Evolutionary conservation across 768 basidiomycete species (phyloP), one percentile per base, ranked within the genome.

Genomic region (Cystoderma amianthinum): DNA sequence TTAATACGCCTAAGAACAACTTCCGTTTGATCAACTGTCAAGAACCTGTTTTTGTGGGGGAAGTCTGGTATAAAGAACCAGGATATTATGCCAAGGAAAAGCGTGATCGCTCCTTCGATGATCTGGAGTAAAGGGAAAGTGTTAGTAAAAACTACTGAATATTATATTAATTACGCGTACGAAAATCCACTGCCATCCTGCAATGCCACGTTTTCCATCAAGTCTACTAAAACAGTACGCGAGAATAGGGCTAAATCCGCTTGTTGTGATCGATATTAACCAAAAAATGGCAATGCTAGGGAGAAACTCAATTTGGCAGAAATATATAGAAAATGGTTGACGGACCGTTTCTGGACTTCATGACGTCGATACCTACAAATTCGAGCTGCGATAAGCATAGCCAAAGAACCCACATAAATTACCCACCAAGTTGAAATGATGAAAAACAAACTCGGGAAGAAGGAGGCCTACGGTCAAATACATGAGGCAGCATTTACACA

Each of bases 171-270:
- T n/a, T n/a, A n/a, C 12, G 52, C 64, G 46, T 47, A 71, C 70
- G 39, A 73, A 73, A 43, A 75, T 73, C 69, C 71, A 75, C 35
- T 63, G 59, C 72, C 72, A 73, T 15, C 71, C 71, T 13, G 60
- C 61, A 22, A 72, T 59, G 21, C 63, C 59, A 15, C 56, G 53
- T 48, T 51, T 64, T 4, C 69, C 68, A 43, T 64, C 57, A 4
- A 75, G 56, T 5, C 62, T 53, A 48, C 62, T 66, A 32, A 72
- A 55, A 18, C 46, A 60, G 44, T 70, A 73, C 3, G 71, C 71
- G 11, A 72, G 53, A 17, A 72, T 64, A 5, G 71, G 64, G 42
- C 68, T 65, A 34, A 72, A 54, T 2, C 67, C 70, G 33, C 63
- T 59, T 17, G 63, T 56, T 2, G 65, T 62, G 39, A 69, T 55